Percentiles rank a stretch among this genome's conserved stretches.
phyloP scores from a whole-genome alignment of 371 early-diverging fungal genomes.

The Actinomortierella ambigua region DNA sequence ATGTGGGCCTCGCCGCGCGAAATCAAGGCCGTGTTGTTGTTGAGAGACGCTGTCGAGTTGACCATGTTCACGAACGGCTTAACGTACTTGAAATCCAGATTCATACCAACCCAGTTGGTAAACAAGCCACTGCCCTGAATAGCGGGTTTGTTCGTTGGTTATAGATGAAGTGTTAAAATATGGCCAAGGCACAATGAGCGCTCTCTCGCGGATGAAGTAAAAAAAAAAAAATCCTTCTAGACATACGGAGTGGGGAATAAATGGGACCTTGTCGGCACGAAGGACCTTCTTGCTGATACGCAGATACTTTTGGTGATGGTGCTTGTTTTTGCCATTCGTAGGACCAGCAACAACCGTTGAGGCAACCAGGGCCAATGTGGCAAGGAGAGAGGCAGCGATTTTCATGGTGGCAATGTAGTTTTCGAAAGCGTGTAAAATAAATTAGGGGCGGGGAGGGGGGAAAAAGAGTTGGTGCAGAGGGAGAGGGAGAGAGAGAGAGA shows the following conservation, averaged over 20 bases:
- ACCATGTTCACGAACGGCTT: conserved; percentile 57
- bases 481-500: too few species aligned
- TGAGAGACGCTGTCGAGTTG: conserved; percentile 50
- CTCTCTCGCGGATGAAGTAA: too few species aligned
- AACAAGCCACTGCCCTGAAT: conserved; percentile 28
- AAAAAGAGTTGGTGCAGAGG: too few species aligned
- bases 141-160: neutral
- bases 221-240: neutral
- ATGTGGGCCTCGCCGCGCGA: conserved; percentile 78
- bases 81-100: conserved; percentile 63
- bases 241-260: conserved; percentile 53
- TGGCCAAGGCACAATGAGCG: too few species aligned
- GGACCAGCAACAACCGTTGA: conserved; percentile 34
- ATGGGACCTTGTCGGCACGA: conserved; percentile 52
- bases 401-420: conserved; percentile 11
- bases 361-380: conserved; percentile 39
- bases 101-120: conserved; percentile 65
- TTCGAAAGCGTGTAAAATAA: too few species aligned
- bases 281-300: conserved; percentile 51
- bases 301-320: conserved; percentile 23
- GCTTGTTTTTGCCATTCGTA: conserved; percentile 2
- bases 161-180: too few species aligned
- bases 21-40: conserved; percentile 50
- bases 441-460: too few species aligned
- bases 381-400: conserved; percentile 29